These are phyloP conservation scores for Leccinum glutinopallens DNA, from an alignment of 1,284 basidiomycete genomes.

Conservation along the genomic window DNA sequence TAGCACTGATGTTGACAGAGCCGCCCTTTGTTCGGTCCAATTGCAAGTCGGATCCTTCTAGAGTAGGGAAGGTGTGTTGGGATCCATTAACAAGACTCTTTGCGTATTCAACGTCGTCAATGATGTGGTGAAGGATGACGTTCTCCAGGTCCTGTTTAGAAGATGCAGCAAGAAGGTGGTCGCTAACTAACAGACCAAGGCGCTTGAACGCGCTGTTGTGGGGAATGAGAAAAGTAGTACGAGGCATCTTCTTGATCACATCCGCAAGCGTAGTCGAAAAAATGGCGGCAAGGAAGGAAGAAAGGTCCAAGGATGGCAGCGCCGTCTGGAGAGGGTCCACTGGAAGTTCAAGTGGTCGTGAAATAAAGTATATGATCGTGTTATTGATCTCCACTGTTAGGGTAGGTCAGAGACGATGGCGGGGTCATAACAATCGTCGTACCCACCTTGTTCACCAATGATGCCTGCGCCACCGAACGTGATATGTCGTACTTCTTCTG, in stretches of 20 bases:
- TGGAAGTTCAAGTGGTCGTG: conserved; percentile 82
- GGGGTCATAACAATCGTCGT: not conserved
- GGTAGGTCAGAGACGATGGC: conserved; percentile 15
- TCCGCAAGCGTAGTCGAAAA: conserved; percentile 84
- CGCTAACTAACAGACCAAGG: conserved; percentile 83
- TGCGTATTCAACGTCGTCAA: conserved; percentile 80
- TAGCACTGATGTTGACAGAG: conserved; percentile 55
- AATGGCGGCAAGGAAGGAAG: conserved; percentile 87
- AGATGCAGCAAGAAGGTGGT: conserved; percentile 78
- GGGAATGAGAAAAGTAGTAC: conserved; percentile 86
- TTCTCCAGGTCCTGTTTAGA: conserved; percentile 79
- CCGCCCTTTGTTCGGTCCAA: conserved; percentile 54
- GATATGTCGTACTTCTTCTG: conserved; percentile 54
- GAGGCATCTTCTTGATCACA: conserved; percentile 64
- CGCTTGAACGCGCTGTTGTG: conserved; percentile 86
- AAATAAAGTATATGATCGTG: conserved; percentile 88
- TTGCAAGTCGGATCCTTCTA: conserved; percentile 75
- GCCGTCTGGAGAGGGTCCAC: conserved; percentile 81
- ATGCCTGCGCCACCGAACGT: conserved; percentile 85
- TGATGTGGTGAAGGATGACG: conserved; percentile 84
- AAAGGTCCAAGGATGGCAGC: conserved; percentile 81
- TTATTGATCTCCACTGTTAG: conserved; percentile 69
- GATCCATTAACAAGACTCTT: conserved; percentile 62
- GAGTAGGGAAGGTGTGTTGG: conserved; percentile 67
- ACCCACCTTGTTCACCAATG: conserved; percentile 75